Evolutionary conservation across 148 eudicot genomes (phyloP).

Genomic region (Selenicereus undatus): DNA sequence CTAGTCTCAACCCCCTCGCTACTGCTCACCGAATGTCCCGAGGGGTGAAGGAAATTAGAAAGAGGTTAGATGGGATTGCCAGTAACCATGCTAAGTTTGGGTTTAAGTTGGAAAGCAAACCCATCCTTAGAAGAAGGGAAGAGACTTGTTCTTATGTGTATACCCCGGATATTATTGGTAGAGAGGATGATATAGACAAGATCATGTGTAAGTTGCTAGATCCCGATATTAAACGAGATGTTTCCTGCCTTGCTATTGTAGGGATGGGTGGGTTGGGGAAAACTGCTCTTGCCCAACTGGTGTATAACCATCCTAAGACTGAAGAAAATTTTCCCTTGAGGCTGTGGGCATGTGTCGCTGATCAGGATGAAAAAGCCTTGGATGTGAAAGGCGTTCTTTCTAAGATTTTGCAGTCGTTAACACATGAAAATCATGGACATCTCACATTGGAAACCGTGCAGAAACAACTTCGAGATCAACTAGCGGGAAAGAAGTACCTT

Average conservation of each 20-base stretch:
- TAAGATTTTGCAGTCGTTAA: slow-evolving; percentile 15
- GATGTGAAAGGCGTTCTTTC: slow-evolving; percentile 14
- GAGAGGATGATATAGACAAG: background rate
- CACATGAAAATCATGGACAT: background rate
- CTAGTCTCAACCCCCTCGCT: background rate
- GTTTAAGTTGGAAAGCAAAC: background rate
- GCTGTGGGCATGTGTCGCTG: slow-evolving; percentile 33
- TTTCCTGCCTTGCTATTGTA: slow-evolving; percentile 25
- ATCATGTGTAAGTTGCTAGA: background rate
- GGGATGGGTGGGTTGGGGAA: slow-evolving; percentile 39
- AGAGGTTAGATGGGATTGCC: slow-evolving; percentile 3
- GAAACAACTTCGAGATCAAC: background rate
- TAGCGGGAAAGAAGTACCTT: slow-evolving; percentile 23
- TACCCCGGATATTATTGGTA: slow-evolving; percentile 2
- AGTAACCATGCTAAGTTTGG: background rate
- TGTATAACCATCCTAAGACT: slow-evolving; percentile 20
- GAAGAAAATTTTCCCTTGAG: slow-evolving; percentile 15
- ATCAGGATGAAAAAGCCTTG: slow-evolving; percentile 9
- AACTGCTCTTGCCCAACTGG: slow-evolving; percentile 30
- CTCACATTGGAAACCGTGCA: slow-evolving; percentile 19
- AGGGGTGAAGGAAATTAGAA: background rate
- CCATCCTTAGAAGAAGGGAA: background rate
- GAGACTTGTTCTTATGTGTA: background rate
- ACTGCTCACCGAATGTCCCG: background rate
- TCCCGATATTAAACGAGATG: background rate